These are phyloP conservation scores for Nannizziopsis arthrosporioides DNA, from an alignment of 2,329 filamentous ascomycete genomes.

Conservation along the genomic window DNA sequence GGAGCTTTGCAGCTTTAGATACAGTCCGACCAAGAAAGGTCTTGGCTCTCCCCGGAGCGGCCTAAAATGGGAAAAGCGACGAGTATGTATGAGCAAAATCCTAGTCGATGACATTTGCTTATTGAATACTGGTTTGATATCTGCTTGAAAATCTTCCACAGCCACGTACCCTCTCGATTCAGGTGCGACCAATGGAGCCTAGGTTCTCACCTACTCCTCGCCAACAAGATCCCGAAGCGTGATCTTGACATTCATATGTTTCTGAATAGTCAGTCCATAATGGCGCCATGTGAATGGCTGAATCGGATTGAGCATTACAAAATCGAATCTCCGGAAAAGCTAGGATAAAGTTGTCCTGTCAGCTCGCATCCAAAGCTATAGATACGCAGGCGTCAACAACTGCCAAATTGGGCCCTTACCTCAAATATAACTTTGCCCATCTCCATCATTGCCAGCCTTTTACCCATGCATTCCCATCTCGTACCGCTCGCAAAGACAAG, in stretches of 20 bases:
- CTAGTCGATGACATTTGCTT: no score
- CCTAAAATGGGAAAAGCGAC: no score
- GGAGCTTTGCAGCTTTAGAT: no score
- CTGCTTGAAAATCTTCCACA: no score
- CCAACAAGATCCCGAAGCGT: neutral
- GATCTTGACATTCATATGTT: conserved; percentile 1
- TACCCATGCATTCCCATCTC: conserved; percentile 7
- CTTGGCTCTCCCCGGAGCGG: no score
- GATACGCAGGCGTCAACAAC: no score
- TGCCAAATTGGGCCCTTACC: neutral
- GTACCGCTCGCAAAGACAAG: conserved; percentile 6
- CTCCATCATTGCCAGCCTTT: conserved; percentile 6
- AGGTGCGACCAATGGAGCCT: neutral
- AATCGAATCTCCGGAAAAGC: conserved; percentile 2
- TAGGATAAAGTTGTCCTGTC: neutral
- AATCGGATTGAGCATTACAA: conserved; percentile 2
- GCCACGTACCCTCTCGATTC: no score
- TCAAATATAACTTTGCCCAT: conserved; percentile 8
- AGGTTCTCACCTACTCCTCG: neutral
- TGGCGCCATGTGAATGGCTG: conserved; percentile 1
- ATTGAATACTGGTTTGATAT: no score
- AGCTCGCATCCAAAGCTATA: no score
- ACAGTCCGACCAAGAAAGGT: no score
- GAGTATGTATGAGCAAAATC: no score
- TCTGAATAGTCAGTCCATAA: conserved; percentile 1